A percentile compares a stretch with the other conserved stretches of the same genome.
Conservation (phyloP, 495 filamentous ascomycete genomes). For the Tirmania nivea region DNA sequence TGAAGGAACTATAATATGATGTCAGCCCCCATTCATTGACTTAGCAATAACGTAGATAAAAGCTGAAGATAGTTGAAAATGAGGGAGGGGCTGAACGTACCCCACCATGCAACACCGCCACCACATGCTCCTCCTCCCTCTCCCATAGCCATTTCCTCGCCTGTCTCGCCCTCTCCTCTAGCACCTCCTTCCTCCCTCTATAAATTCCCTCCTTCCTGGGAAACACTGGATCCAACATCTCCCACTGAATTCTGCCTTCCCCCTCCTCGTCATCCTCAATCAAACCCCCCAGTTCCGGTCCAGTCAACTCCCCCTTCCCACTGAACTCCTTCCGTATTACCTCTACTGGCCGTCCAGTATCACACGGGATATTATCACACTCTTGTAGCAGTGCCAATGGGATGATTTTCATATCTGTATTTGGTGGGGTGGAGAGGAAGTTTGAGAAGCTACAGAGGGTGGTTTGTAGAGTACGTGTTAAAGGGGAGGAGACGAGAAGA, state of each 20-base stretch:
- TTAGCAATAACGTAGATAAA: neutral
- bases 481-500: neutral
- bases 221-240: neutral
- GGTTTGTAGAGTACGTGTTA: neutral
- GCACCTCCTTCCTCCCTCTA: neutral
- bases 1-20: neutral
- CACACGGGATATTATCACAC: neutral
- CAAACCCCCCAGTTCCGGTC: neutral
- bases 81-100: neutral
- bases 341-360: neutral
- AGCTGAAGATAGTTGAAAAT: too few species aligned
- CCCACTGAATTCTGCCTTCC: neutral
- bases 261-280: neutral
- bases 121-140: neutral
- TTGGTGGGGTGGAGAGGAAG: neutral
- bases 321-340: neutral
- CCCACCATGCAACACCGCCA: neutral
- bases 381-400: neutral
- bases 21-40: neutral
- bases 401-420: neutral
- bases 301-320: neutral
- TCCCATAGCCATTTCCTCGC: neutral
- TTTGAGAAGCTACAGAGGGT: neutral
- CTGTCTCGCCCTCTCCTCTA: neutral
- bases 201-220: neutral